Conservation (phyloP, 257 asterid genomes). For the Nicotiana tabacum region DNA sequence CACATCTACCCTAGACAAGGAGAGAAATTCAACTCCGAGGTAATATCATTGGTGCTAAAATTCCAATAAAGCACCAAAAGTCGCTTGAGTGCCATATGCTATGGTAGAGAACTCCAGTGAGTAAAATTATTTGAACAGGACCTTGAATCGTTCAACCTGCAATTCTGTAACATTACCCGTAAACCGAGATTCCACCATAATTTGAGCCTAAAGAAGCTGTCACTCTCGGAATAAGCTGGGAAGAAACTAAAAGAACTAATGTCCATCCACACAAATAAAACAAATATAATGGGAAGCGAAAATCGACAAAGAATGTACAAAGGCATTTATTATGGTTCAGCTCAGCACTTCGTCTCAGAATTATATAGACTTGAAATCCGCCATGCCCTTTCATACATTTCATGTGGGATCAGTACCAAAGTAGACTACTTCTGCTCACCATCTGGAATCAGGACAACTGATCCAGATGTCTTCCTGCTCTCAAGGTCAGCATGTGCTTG, state of each 20-base stretch:
- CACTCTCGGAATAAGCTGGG: neutral
- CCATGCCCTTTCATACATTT: neutral
- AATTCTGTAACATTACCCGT: neutral
- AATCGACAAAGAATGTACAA: neutral
- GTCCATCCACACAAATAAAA: neutral
- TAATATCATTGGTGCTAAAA: no score
- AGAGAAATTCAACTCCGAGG: no score
- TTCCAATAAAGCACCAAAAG: no score
- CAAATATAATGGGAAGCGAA: neutral
- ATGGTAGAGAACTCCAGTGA: neutral
- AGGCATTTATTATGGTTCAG: neutral
- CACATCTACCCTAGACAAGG: no score
- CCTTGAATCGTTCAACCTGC: neutral
- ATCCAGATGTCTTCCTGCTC: slow-evolving; percentile 75
- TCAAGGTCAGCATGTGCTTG: slow-evolving; percentile 88
- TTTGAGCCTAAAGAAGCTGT: neutral
- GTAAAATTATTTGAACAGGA: neutral
- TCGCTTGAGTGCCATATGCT: no score
- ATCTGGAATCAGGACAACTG: slow-evolving; percentile 71
- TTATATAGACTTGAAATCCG: neutral
- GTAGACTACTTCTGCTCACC: neutral
- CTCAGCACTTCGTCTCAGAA: neutral
- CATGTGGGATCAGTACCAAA: neutral
- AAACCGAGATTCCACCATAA: neutral
- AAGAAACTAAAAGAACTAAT: neutral